Evolutionary conservation across 2,329 filamentous ascomycete species (phyloP).

Genomic region (Chaetothyriales sp.): DNA sequence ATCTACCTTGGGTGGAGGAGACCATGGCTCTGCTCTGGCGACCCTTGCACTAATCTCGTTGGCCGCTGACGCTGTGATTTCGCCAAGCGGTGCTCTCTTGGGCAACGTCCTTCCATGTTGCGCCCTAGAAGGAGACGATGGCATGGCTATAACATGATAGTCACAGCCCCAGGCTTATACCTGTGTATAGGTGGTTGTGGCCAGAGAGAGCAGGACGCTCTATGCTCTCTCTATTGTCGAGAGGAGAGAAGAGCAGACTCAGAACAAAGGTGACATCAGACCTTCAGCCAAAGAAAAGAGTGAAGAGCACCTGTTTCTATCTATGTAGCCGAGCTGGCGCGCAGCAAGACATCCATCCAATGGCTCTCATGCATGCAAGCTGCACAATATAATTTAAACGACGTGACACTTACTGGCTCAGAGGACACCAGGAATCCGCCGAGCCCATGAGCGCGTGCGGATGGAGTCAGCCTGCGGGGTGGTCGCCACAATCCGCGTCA

Average conservation of each 20-base stretch:
- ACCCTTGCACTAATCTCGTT: constrained; percentile 30
- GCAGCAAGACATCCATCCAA: not conserved
- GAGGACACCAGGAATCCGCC: not conserved
- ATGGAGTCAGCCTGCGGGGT: not conserved
- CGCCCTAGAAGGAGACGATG: constrained; percentile 15
- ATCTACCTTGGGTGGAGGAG: constrained; percentile 12
- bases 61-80: constrained; percentile 32
- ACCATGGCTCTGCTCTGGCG: constrained; percentile 20
- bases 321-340: not conserved
- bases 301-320: not conserved
- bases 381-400: not conserved
- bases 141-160: constrained; percentile 15
- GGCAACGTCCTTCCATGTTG: constrained; percentile 27
- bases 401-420: not conserved
- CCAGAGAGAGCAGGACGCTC: not conserved
- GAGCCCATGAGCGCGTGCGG: not conserved
- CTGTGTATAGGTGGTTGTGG: too few relatives aligned
- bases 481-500: not conserved
- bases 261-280: not conserved
- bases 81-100: constrained; percentile 31
- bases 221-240: not conserved
- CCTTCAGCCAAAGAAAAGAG: not conserved
- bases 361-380: not conserved
- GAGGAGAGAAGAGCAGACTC: not conserved
- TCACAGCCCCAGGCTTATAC: not conserved